Evolutionary conservation across 805 yeast genomes (phyloP), one percentile per base, ranked within the genome.

Genomic region (Wilhelminamyces savonicus): DNA sequence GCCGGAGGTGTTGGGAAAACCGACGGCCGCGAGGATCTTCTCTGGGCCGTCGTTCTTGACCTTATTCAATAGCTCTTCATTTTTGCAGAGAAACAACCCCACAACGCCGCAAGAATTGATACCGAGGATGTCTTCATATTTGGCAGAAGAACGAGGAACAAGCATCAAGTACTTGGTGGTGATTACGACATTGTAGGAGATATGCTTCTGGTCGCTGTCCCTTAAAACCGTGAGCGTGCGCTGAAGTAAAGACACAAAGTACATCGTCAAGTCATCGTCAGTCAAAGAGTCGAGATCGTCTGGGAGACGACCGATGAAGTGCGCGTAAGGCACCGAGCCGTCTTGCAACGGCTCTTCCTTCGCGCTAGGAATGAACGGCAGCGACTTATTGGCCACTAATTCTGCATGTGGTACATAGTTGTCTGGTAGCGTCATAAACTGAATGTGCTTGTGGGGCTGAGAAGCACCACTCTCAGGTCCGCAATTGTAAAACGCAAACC

Each of bases 381-480:
- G 64, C 4, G 63, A 55, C 12, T 69, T 61, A n/a, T 70, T 46
- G 3, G 51, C 50, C n/a, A 61, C 28, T 2, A 16, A 25, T 26
- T 75, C 78, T 29, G 84, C 81, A 49, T 71, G 76, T 5, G 82
- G 71, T 1, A 54, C 55, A 50, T 76, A 78, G 14, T 65, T 59
- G 6, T 59, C 51, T 2, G 95, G 94, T 25, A 83, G 61, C 25
- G 76, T 66, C 70, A 90, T 63, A 56, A 88, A 78, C 57, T 92
- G 98, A 39, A 92, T 56, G 57, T 90, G 98, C 51, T 84, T 86
- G 60, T 90, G 98, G 27, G 83, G 80, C 48, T 87, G 92, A 0
- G 96, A 86, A n/a, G 95, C 95, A 2, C 97, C 98, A 38, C 94
- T 76, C 43, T 76, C 69, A 13, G 78, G 76, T 6, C 98, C 98